phyloP scores from a whole-genome alignment of 2,329 filamentous ascomycete species.

The Pseudocercospora musae region DNA sequence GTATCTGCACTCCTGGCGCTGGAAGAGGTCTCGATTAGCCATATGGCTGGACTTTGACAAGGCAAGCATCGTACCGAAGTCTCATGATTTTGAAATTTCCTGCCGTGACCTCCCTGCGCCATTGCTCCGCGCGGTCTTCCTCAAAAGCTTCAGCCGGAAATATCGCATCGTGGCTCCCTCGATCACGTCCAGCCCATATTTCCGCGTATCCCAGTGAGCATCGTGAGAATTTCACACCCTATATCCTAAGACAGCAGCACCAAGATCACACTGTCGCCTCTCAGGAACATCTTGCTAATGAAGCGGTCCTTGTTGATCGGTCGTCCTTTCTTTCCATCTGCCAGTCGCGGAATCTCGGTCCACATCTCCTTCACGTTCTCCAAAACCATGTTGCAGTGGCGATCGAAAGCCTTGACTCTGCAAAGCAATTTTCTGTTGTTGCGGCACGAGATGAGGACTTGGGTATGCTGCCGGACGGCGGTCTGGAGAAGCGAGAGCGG shows the following conservation, averaged over 20 bases:
- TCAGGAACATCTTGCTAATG: slow-evolving; percentile 95
- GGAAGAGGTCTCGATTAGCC: neutral
- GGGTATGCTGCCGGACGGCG: slow-evolving; percentile 87
- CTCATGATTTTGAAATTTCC: neutral
- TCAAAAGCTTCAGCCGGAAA: neutral
- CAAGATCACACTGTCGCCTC: slow-evolving; percentile 84
- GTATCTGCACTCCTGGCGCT: neutral
- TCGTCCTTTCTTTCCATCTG: slow-evolving; percentile 81
- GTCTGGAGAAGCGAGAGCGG: slow-evolving; percentile 94
- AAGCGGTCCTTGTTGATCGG: slow-evolving; percentile 97
- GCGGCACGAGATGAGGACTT: slow-evolving; percentile 94
- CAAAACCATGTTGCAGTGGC: slow-evolving; percentile 98
- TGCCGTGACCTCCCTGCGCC: neutral
- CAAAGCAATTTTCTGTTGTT: slow-evolving; percentile 98
- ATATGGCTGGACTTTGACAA: neutral
- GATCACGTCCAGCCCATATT: neutral
- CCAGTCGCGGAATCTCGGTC: slow-evolving; percentile 84
- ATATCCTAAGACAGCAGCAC: slow-evolving; percentile 58
- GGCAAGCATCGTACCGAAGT: neutral
- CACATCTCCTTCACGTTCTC: slow-evolving; percentile 99
- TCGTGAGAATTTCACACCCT: neutral
- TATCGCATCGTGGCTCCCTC: neutral
- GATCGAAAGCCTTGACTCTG: slow-evolving; percentile 95
- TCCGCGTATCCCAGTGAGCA: no score
- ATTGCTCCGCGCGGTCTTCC: neutral